phyloP scores from a whole-genome alignment of 2,329 filamentous ascomycete genomes.

The Pseudogymnoascus sp. region DNA sequence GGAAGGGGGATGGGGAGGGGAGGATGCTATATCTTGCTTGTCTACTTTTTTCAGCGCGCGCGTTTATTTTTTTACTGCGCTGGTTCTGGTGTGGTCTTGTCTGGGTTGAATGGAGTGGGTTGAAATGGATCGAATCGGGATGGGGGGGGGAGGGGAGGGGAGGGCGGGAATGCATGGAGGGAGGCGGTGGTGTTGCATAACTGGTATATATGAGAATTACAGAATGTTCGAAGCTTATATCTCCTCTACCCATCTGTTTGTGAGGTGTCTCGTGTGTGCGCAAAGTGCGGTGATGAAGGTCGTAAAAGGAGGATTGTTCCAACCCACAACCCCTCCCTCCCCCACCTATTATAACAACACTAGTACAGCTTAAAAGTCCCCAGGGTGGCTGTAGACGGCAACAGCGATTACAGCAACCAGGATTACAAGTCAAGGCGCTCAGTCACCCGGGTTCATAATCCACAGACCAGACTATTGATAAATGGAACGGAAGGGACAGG shows the following conservation, averaged over 20 bases:
- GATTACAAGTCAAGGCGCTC: too few relatives aligned
- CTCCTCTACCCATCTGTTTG: not conserved
- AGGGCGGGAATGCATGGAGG: not conserved
- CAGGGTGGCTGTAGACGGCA: too few relatives aligned
- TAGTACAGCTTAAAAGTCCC: too few relatives aligned
- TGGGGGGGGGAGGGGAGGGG: not conserved
- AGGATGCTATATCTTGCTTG: not conserved
- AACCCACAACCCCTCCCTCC: too few relatives aligned
- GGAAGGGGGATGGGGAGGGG: not conserved
- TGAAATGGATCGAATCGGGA: too few relatives aligned
- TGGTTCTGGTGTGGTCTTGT: not conserved
- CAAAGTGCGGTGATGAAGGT: too few relatives aligned
- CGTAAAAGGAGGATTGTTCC: too few relatives aligned
- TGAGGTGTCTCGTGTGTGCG: not conserved
- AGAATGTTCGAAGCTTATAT: not conserved
- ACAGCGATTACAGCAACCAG: too few relatives aligned
- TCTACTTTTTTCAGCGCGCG: not conserved
- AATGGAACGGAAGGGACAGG: too few relatives aligned
- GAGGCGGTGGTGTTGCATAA: not conserved
- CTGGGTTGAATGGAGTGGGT: not conserved
- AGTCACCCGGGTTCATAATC: too few relatives aligned
- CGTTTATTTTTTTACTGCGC: not conserved
- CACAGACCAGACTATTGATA: too few relatives aligned
- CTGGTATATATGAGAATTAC: not conserved
- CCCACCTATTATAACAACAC: too few relatives aligned